Conservation (phyloP, 2,329 filamentous ascomycete genomes). For the Lasiodiplodia gonubiensis region DNA sequence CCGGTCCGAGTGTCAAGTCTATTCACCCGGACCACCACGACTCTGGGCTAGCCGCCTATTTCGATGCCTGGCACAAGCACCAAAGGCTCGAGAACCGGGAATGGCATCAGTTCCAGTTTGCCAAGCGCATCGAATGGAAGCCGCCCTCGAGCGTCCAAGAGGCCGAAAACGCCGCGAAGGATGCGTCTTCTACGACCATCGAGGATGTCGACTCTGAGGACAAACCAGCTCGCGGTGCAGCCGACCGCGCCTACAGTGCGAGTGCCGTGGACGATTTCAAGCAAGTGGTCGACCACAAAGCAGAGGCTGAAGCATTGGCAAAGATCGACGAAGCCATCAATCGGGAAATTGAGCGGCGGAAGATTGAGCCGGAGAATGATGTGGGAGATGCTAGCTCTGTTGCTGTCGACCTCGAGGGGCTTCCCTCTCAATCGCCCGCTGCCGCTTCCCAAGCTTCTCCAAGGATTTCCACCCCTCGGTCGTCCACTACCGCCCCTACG, state of each 20-base stretch:
- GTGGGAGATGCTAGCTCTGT: slow-evolving; percentile 44
- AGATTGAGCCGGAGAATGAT: slow-evolving; percentile 54
- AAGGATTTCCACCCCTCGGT: slow-evolving; percentile 33
- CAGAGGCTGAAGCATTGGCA: slow-evolving; percentile 66
- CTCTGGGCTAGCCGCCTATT: slow-evolving; percentile 82
- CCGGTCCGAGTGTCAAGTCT: slow-evolving; percentile 41
- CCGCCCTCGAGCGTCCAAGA: slow-evolving; percentile 50
- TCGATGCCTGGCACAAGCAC: slow-evolving; percentile 84
- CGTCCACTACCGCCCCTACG: slow-evolving; percentile 59
- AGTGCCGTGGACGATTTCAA: slow-evolving; percentile 66
- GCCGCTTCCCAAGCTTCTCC: slow-evolving; percentile 40
- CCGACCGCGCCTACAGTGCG: slow-evolving; percentile 59
- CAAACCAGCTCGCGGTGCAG: slow-evolving; percentile 38
- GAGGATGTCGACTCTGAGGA: slow-evolving; percentile 33
- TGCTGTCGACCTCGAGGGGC: slow-evolving; percentile 38
- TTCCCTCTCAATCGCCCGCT: slow-evolving; percentile 41
- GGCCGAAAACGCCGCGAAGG: slow-evolving; percentile 44
- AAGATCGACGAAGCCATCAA: slow-evolving; percentile 86
- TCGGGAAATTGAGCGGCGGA: slow-evolving; percentile 71
- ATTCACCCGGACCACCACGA: slow-evolving; percentile 46
- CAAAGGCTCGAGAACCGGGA: slow-evolving; percentile 77
- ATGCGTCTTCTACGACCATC: slow-evolving; percentile 36
- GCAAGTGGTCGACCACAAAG: slow-evolving; percentile 56
- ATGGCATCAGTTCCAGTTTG: slow-evolving; percentile 91
- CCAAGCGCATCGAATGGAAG: slow-evolving; percentile 89